A percentile compares a stretch with the other conserved stretches of the same genome.
These are phyloP conservation scores for Lactarius trivialis DNA, from an alignment of 768 basidiomycete genomes.

Conservation along the genomic window DNA sequence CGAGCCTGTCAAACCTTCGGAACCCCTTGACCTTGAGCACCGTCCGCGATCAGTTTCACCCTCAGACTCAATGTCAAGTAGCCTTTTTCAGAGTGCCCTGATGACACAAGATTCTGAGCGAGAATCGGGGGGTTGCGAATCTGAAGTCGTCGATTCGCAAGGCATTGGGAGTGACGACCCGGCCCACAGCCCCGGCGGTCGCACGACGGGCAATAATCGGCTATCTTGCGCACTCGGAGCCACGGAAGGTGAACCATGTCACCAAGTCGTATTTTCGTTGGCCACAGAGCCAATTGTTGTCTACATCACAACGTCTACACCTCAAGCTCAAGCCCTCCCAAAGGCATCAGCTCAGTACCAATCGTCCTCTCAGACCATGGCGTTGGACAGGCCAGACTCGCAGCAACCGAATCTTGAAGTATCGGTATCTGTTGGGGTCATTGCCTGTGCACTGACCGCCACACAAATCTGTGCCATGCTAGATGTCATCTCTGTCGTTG, in stretches of 20 bases:
- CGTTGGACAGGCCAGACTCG: not conserved
- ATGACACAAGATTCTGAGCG: slow-evolving; percentile 4
- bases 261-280: slow-evolving; percentile 17
- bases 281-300: slow-evolving; percentile 19
- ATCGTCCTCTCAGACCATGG: not conserved
- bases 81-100: slow-evolving; percentile 70
- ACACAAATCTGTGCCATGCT: slow-evolving; percentile 13
- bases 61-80: slow-evolving; percentile 45
- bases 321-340: not conserved
- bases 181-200: not conserved
- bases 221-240: not conserved
- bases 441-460: slow-evolving; percentile 22
- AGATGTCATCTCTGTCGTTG: slow-evolving; percentile 32
- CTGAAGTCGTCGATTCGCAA: slow-evolving; percentile 1
- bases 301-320: slow-evolving; percentile 17
- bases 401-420: slow-evolving; percentile 18
- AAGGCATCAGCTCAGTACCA: not conserved
- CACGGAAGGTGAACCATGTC: not conserved
- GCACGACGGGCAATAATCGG: not conserved
- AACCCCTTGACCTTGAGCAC: slow-evolving; percentile 53
- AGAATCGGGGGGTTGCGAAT: not conserved
- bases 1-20: slow-evolving; percentile 64
- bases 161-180: not conserved
- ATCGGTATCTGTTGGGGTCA: slow-evolving; percentile 13
- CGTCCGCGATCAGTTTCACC: slow-evolving; percentile 34